phyloP scores from a whole-genome alignment of 768 basidiomycete genomes.

The Russula compacta region DNA sequence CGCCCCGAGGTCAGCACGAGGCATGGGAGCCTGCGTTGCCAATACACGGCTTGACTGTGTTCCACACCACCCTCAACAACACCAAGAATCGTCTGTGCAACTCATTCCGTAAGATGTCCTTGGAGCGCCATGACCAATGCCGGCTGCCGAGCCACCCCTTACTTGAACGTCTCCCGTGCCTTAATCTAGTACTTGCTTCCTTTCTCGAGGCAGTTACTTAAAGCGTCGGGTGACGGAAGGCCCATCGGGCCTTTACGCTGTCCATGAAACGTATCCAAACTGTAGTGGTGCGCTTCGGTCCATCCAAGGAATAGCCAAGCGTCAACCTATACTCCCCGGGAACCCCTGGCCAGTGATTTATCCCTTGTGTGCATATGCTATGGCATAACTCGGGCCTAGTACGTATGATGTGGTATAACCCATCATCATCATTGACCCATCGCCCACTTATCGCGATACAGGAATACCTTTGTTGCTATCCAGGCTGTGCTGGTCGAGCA shows the following conservation, averaged over 20 bases:
- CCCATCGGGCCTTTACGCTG: background rate
- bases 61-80: background rate
- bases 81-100: background rate
- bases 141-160: background rate
- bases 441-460: background rate
- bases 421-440: background rate
- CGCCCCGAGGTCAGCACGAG: slow-evolving; percentile 4
- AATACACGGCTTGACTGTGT: background rate
- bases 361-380: background rate
- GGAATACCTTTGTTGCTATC: background rate
- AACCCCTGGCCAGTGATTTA: background rate
- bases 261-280: background rate
- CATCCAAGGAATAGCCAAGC: background rate
- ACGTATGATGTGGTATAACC: background rate
- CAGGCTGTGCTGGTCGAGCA: background rate
- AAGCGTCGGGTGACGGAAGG: background rate
- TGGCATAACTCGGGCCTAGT: background rate
- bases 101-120: background rate
- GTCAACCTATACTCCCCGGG: background rate
- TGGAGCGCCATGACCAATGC: background rate
- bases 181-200: background rate
- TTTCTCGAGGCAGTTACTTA: background rate
- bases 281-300: background rate
- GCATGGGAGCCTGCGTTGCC: background rate
- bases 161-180: background rate